A percentile compares a stretch with the other conserved stretches of the same genome.
Conservation (phyloP, 73 alveolate species). For the Uronychia setigera region DNA sequence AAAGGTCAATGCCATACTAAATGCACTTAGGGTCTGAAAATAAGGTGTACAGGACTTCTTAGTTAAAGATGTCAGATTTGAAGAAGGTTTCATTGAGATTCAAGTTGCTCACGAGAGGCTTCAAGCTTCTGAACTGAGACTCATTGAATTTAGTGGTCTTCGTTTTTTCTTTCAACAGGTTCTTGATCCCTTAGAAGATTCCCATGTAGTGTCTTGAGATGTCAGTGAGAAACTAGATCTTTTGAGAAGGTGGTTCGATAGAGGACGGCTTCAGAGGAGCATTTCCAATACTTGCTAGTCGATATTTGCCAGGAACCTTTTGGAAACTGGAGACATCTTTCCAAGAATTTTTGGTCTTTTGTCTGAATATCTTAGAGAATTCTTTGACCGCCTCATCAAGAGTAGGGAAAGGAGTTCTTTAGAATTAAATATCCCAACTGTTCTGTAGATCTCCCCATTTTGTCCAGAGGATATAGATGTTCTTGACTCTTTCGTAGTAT, state of each 20-base stretch:
- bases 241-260: neutral
- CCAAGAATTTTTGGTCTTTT: conserved; percentile 56
- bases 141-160: too few relatives aligned
- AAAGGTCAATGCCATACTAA: too few relatives aligned
- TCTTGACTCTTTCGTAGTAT: conserved; percentile 12
- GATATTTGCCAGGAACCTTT: neutral
- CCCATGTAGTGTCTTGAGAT: too few relatives aligned
- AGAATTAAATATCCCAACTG: neutral
- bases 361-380: conserved; percentile 42
- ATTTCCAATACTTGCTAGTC: neutral
- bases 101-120: too few relatives aligned
- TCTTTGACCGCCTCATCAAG: conserved; percentile 39
- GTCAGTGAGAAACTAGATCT: neutral
- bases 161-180: too few relatives aligned
- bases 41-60: too few relatives aligned
- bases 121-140: too few relatives aligned
- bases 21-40: too few relatives aligned
- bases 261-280: neutral
- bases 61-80: too few relatives aligned
- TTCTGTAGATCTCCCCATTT: conserved; percentile 30
- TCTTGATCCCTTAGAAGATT: too few relatives aligned
- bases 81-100: too few relatives aligned
- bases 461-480: conserved; percentile 27
- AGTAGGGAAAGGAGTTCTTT: conserved; percentile 36
- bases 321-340: conserved; percentile 5